Percentiles rank a stretch among this genome's conserved stretches.
These are phyloP conservation scores for Platanthera zijinensis DNA, from an alignment of 106 monocot species.

Conservation along the genomic window DNA sequence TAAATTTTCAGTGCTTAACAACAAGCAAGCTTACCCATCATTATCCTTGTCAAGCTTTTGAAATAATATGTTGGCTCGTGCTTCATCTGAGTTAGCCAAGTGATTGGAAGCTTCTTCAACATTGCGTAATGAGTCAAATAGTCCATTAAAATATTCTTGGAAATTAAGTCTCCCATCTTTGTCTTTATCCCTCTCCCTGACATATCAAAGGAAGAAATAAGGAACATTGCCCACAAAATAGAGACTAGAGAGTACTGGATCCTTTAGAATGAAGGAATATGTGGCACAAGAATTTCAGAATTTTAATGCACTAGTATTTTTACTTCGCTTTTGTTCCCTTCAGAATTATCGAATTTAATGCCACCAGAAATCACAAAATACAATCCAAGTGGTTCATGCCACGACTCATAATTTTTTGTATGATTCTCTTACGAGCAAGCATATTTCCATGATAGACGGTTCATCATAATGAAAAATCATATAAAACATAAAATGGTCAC, in stretches of 20 bases:
- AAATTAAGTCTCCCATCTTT: conserved; percentile 86
- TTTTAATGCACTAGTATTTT: neutral
- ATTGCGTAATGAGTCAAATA: conserved; percentile 68
- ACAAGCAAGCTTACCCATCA: conserved; percentile 44
- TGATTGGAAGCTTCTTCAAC: conserved; percentile 36
- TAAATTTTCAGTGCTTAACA: neutral
- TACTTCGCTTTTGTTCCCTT: neutral
- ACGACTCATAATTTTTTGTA: neutral
- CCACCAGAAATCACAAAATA: neutral
- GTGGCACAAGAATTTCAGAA: neutral
- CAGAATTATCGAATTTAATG: neutral
- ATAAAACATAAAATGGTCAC: neutral
- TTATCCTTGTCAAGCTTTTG: conserved; percentile 62
- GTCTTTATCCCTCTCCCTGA: conserved; percentile 80
- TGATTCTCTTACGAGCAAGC: neutral
- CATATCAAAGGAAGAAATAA: neutral
- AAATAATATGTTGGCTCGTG: conserved; percentile 57
- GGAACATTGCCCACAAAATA: neutral
- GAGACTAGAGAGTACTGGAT: neutral
- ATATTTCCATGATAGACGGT: neutral
- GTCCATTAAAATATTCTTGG: conserved; percentile 67
- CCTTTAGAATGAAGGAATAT: neutral
- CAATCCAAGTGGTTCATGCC: neutral
- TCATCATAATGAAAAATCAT: neutral
- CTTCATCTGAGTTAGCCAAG: conserved; percentile 33